These are phyloP conservation scores for Saccharomyces jurei DNA, from an alignment of 805 yeast genomes.

Conservation along the genomic window DNA sequence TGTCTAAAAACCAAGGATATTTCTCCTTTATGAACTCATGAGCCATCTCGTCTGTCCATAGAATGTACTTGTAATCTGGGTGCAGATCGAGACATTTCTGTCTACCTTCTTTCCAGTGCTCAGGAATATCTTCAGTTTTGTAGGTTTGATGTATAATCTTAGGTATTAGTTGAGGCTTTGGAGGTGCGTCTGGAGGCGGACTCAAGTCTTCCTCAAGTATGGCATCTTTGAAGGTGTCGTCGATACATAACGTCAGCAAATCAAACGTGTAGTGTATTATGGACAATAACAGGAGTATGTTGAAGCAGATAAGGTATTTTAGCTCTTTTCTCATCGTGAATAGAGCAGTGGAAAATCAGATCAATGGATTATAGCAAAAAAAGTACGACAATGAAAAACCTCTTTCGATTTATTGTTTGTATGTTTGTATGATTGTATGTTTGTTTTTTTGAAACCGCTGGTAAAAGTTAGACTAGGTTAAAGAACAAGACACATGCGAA, in stretches of 20 bases:
- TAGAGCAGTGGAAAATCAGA: background rate
- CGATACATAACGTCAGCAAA: slow-evolving; percentile 59
- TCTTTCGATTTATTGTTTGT: background rate
- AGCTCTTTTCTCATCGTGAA: slow-evolving; percentile 53
- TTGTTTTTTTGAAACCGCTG: background rate
- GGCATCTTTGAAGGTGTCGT: slow-evolving; percentile 57
- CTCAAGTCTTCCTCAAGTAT: slow-evolving; percentile 52
- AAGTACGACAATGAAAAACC: background rate
- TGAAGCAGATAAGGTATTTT: slow-evolving; percentile 50
- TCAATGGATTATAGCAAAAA: background rate
- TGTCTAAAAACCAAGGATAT: slow-evolving; percentile 75
- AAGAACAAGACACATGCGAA: background rate
- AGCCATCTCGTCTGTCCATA: slow-evolving; percentile 85
- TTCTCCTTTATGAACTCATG: slow-evolving; percentile 70
- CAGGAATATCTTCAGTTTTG: slow-evolving; percentile 69
- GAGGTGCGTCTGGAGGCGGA: slow-evolving; percentile 35
- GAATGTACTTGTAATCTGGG: slow-evolving; percentile 76
- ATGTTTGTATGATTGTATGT: background rate
- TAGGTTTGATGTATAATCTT: slow-evolving; percentile 90
- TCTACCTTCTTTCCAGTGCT: slow-evolving; percentile 71
- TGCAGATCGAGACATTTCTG: slow-evolving; percentile 65
- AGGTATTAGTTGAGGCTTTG: slow-evolving; percentile 57
- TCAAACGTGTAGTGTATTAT: slow-evolving; percentile 58
- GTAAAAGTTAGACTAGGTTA: background rate
- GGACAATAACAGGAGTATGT: slow-evolving; percentile 42